Evolutionary conservation across 352 stramenopile species (phyloP).

Genomic region (Phytophthora uliginosa): DNA sequence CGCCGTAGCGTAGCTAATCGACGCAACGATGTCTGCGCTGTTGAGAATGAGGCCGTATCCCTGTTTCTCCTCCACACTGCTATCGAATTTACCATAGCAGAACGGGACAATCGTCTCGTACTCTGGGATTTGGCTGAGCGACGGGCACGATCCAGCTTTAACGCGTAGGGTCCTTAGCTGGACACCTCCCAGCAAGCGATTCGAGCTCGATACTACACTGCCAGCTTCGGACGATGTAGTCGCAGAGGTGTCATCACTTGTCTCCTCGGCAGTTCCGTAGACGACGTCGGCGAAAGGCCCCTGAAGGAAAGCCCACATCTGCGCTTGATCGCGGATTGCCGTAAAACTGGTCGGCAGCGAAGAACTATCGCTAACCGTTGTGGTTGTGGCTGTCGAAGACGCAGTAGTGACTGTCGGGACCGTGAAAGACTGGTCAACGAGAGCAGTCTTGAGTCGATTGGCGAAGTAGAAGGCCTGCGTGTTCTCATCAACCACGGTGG

Average conservation of each 20-base stretch:
- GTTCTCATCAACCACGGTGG: slow-evolving; percentile 54
- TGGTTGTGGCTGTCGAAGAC: slow-evolving; percentile 30
- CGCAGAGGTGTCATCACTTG: slow-evolving; percentile 14
- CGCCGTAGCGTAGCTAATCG: slow-evolving; percentile 55
- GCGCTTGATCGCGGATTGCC: slow-evolving; percentile 62
- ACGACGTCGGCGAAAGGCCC: slow-evolving; percentile 68
- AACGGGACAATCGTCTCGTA: slow-evolving; percentile 70
- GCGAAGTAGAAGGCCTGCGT: slow-evolving; percentile 74
- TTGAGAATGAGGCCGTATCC: slow-evolving; percentile 77
- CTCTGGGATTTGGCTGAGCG: slow-evolving; percentile 62
- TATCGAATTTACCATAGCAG: slow-evolving; percentile 66
- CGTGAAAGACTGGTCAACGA: slow-evolving; percentile 63
- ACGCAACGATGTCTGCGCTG: slow-evolving; percentile 53
- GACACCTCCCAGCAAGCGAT: slow-evolving; percentile 63
- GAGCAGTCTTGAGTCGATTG: slow-evolving; percentile 56
- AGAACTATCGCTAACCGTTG: slow-evolving; percentile 6
- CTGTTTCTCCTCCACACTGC: slow-evolving; percentile 41
- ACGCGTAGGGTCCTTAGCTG: slow-evolving; percentile 68
- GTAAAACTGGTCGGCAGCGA: slow-evolving; percentile 53
- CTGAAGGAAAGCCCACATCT: slow-evolving; percentile 75
- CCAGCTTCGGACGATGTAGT: slow-evolving; percentile 14
- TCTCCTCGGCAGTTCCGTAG: slow-evolving; percentile 41
- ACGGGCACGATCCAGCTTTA: slow-evolving; percentile 56
- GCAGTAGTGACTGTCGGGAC: slow-evolving; percentile 22
- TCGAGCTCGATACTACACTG: slow-evolving; percentile 58